A percentile compares a stretch with the other conserved stretches of the same genome.
Evolutionary conservation across 202 grass and related monocot species (phyloP).

Genomic region (Schoenoplectus tabernaemontani): DNA sequence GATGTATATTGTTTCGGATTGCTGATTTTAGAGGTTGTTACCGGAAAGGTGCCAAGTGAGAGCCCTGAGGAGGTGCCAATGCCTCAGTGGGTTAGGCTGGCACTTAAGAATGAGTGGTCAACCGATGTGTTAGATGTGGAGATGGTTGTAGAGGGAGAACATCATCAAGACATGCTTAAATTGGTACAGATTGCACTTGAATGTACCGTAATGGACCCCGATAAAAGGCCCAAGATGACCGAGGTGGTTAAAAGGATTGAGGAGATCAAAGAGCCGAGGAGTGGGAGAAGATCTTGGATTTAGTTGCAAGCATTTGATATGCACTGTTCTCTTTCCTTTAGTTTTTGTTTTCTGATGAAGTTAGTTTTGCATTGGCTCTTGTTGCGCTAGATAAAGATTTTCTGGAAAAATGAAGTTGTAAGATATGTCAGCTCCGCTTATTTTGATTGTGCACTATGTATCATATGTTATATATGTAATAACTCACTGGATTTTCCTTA

Average conservation of each 20-base stretch:
- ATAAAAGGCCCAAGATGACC: slow-evolving; percentile 48
- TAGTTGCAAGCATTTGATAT: slow-evolving; percentile 1
- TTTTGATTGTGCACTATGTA: not conserved
- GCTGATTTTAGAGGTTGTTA: slow-evolving; percentile 72
- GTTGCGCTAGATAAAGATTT: not conserved
- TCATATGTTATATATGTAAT: not conserved
- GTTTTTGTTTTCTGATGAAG: not conserved
- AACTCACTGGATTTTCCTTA: not conserved
- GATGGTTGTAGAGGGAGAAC: slow-evolving; percentile 42
- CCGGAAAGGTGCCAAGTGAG: slow-evolving; percentile 58
- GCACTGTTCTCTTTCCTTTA: not conserved
- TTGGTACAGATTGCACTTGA: slow-evolving; percentile 69
- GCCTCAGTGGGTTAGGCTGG: slow-evolving; percentile 59
- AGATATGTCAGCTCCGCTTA: not conserved
- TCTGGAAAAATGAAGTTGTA: not conserved
- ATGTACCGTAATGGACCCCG: slow-evolving; percentile 52
- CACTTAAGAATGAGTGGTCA: slow-evolving; percentile 62
- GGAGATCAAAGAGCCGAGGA: slow-evolving; percentile 31
- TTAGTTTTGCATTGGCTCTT: not conserved
- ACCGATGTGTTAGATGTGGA: slow-evolving; percentile 82
- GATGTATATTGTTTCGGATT: slow-evolving; percentile 88
- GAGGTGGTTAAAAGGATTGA: slow-evolving; percentile 67
- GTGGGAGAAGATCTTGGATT: slow-evolving; percentile 15
- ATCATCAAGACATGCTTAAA: slow-evolving; percentile 67
- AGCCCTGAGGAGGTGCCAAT: slow-evolving; percentile 49